Conservation (phyloP, 345 rosid genomes). For the Diplotaxis tenuifolia region DNA sequence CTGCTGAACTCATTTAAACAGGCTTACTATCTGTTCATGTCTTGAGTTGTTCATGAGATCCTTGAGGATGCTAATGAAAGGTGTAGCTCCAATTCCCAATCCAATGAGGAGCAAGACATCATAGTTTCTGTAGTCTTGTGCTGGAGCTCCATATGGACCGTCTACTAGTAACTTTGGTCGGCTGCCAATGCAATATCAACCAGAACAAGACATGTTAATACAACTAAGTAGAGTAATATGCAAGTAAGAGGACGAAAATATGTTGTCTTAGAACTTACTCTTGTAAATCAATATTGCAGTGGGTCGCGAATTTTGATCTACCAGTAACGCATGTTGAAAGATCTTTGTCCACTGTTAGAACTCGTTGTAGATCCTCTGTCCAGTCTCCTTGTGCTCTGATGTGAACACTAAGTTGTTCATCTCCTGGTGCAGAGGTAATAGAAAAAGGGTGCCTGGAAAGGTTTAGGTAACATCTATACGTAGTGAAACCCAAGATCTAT, state of each 20-base stretch:
- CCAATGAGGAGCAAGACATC: slow-evolving; percentile 95
- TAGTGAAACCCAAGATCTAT: slow-evolving; percentile 7
- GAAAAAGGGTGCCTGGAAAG: slow-evolving; percentile 88
- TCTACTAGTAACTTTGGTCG: slow-evolving; percentile 71
- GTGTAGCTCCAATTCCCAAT: slow-evolving; percentile 96
- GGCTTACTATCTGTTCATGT: slow-evolving; percentile 65
- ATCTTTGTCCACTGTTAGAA: slow-evolving; percentile 55
- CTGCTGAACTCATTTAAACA: slow-evolving; percentile 53
- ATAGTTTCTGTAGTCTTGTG: slow-evolving; percentile 87
- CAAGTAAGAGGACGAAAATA: slow-evolving; percentile 13
- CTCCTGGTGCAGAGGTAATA: slow-evolving; percentile 96
- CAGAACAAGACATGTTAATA: slow-evolving; percentile 28
- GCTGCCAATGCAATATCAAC: slow-evolving; percentile 41
- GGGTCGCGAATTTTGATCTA: slow-evolving; percentile 52
- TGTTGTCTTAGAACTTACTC: slow-evolving; percentile 44
- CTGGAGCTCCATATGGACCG: slow-evolving; percentile 99
- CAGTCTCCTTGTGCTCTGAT: slow-evolving; percentile 90
- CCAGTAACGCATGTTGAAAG: slow-evolving; percentile 53
- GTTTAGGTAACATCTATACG: background rate
- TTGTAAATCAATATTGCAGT: slow-evolving; percentile 39
- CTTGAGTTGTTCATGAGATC: slow-evolving; percentile 75
- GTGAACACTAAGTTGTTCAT: slow-evolving; percentile 78
- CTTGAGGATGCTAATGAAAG: slow-evolving; percentile 88
- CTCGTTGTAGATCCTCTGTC: slow-evolving; percentile 78
- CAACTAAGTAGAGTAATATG: background rate